Conservation (phyloP, 805 yeast genomes). For the Scheffersomyces amazonensis region DNA sequence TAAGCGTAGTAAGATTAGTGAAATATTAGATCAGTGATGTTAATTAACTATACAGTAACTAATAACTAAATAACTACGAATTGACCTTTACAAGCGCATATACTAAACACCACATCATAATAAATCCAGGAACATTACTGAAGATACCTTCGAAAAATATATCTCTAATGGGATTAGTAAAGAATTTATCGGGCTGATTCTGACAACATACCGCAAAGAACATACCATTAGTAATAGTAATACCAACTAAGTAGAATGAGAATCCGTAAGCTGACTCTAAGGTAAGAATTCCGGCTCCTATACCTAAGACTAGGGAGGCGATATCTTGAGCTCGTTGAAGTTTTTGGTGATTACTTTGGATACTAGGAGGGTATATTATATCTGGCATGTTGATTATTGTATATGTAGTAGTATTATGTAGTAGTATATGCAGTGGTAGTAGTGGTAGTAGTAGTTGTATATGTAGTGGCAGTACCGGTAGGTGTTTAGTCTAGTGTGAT, state of each 20-base stretch:
- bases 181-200: slow-evolving; percentile 21
- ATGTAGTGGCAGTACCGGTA: no score
- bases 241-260: slow-evolving; percentile 30
- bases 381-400: neutral
- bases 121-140: slow-evolving; percentile 34
- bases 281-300: slow-evolving; percentile 38
- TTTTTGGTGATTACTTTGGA: slow-evolving; percentile 27
- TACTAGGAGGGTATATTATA: slow-evolving; percentile 19
- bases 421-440: no score
- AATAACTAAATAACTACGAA: no score
- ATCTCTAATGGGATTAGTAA: slow-evolving; percentile 28
- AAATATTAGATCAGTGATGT: no score
- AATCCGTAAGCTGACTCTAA: slow-evolving; percentile 36
- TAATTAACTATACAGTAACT: no score
- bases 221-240: slow-evolving; percentile 24
- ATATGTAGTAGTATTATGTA: no score
- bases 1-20: no score
- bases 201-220: slow-evolving; percentile 32
- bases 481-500: no score
- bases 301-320: slow-evolving; percentile 34
- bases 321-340: slow-evolving; percentile 34
- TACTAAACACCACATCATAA: slow-evolving; percentile 49
- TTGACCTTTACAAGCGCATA: slow-evolving; percentile 35
- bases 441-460: no score
- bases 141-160: slow-evolving; percentile 30